Evolutionary conservation across 768 basidiomycete genomes (phyloP).

Genomic region (Pholiota conissans): DNA sequence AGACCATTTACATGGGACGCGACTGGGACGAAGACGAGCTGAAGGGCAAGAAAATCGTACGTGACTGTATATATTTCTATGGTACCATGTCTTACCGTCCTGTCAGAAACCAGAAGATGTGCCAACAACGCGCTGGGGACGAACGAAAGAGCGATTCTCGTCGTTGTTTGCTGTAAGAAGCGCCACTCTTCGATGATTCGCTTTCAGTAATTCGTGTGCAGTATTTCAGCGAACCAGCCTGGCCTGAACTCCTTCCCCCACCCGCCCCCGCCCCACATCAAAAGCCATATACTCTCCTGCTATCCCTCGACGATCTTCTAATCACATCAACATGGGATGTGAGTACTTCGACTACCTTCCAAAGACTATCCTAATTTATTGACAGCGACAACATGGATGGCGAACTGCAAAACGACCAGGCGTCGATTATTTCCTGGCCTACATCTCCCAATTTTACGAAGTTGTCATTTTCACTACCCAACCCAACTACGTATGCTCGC

Average conservation of each 20-base stretch:
- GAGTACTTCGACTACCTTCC: constrained; percentile 26
- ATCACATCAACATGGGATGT: constrained; percentile 96
- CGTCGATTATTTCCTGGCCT: constrained; percentile 96
- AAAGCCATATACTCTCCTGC: constrained; percentile 88
- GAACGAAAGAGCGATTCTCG: constrained; percentile 60
- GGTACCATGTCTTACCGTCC: neutral
- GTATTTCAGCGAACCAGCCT: constrained; percentile 93
- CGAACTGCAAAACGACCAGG: constrained; percentile 97
- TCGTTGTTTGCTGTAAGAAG: constrained; percentile 68
- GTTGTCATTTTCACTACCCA: constrained; percentile 95
- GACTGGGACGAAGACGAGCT: constrained; percentile 80
- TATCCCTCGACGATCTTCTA: constrained; percentile 91
- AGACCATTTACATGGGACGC: constrained; percentile 67
- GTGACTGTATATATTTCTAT: constrained; percentile 21
- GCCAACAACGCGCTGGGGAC: constrained; percentile 61
- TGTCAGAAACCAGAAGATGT: constrained; percentile 57
- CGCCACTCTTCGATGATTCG: neutral
- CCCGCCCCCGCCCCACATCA: constrained; percentile 79
- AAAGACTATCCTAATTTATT: neutral
- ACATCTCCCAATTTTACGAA: constrained; percentile 98
- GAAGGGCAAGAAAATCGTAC: constrained; percentile 59
- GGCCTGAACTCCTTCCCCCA: constrained; percentile 89
- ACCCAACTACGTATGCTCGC: constrained; percentile 73
- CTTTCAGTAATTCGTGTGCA: constrained; percentile 26
- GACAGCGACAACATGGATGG: constrained; percentile 93